Conservation (phyloP, 257 asterid species). For the Capsicum rhomboideum region DNA sequence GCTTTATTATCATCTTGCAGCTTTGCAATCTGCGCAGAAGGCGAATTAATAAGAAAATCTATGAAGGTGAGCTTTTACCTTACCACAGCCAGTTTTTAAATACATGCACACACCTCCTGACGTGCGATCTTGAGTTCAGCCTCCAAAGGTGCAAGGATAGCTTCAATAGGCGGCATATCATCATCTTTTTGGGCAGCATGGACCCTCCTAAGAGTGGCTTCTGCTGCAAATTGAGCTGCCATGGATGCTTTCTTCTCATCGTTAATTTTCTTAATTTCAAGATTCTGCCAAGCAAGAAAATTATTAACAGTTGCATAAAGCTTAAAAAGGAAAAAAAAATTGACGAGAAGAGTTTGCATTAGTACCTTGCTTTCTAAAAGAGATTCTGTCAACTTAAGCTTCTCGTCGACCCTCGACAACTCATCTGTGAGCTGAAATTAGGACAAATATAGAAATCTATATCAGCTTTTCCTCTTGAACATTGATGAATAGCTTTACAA, state of each 20-base stretch:
- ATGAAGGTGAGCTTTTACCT: not conserved
- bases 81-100: not conserved
- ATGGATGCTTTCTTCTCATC: constrained; percentile 97
- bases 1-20: constrained; percentile 97
- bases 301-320: constrained; percentile 1
- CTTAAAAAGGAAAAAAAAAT: not conserved
- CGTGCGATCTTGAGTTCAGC: constrained; percentile 95
- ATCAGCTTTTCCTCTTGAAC: not conserved
- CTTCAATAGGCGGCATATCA: constrained; percentile 99
- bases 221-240: constrained; percentile 99
- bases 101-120: constrained; percentile 59
- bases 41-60: not conserved
- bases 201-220: constrained; percentile 95
- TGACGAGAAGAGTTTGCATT: not conserved
- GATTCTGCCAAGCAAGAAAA: constrained; percentile 49
- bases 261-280: constrained; percentile 86
- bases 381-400: constrained; percentile 83
- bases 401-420: constrained; percentile 73
- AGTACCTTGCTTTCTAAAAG: constrained; percentile 85
- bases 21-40: constrained; percentile 59
- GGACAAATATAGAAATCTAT: not conserved
- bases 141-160: constrained; percentile 91
- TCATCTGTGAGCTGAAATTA: constrained; percentile 66
- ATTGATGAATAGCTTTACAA: not conserved
- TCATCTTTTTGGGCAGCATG: constrained; percentile 96